Base-by-base conservation (phyloP, 192 early-diverging fungal species). In the Linnemannia exigua region DNA sequence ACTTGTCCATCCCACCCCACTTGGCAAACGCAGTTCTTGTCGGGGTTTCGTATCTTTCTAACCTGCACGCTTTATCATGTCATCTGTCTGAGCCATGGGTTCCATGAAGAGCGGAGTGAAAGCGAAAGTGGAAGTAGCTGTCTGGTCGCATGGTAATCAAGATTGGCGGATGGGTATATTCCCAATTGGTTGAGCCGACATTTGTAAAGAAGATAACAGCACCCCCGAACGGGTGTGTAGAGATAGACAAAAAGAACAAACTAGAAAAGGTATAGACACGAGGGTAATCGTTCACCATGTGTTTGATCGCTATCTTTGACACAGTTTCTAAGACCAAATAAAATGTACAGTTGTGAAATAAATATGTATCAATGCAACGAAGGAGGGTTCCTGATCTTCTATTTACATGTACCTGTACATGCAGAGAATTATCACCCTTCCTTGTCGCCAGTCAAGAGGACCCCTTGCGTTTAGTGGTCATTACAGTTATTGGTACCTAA, bases 231-330 rank as follows among this genome's bases (percentile, higher is more conserved):
- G 25, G 15, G 58, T 31, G 6, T 15, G 25, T 25, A 63, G 58
- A 31, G 68, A 70, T 70, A 70, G 68, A 36, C 68, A 70, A 70
- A 20, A 70, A 20, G 63, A 35, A 67, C 50, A 51, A 51, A 15
- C 58, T 63, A n/a, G n/a, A n/a, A n/a, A n/a, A n/a, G n/a, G n/a
- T n/a, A 12, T 63, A 70, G 35, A 41, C 33, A 38, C 38, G 68
- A 38, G 20, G 37, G 68, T 70, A n/a, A n/a, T n/a, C 14, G 28
- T 17, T 15, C 67, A 20, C 6, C 38, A 41, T 70, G 68, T 70
- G 68, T 41, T 63, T 63, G 28, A 14, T 63, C 2, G 25, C 28
- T 63, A 63, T 63, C 58, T 63, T 63, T 9, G 28, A 63, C 11
- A 25, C 14, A 31, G 25, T 31, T 63, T 63, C 2, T 31, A 14